Base-by-base conservation (phyloP, 1,139 yeast genomes). In the Tardiomyces digboiensis region DNA sequence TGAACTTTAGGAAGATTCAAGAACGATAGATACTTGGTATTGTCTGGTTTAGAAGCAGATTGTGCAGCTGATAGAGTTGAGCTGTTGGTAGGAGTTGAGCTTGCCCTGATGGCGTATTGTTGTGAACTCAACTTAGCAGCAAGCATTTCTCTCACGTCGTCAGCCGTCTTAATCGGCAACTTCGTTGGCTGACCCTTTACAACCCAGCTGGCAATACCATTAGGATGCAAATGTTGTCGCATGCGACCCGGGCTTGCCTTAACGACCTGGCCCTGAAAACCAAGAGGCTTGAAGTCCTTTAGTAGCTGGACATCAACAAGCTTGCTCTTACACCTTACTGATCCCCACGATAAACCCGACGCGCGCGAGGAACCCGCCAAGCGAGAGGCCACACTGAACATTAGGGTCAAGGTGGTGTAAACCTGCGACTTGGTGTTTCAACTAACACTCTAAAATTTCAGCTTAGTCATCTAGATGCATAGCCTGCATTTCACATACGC, bases 161-260 rank as follows among this genome's bases (percentile, higher is more conserved):
- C 59, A 49, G 58, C 59, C 46, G 72, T 70, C 14, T 78, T 82
- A 21, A 82, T 76, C 1, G 86, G 84, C 44, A 84, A 74, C 44
- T 71, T 69, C 40, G 86, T 82, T 7, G 75, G 73, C 47, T 72
- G 68, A 14, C 71, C 75, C 39, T 70, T 67, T 36, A 75, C 61
- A 26, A 83, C 71, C 58, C 83, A 84, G 36, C 77, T 75, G 2
- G 96, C 96, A 41, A 85, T 83, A 54, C 84, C 80, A 49, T 68
- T 58, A 42, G 76, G 75, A 56, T 87, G 87, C 46, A 88, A 72
- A 55, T 68, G 76, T 65, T 84, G 85, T 61, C 91, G 76, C 96
- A 88, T 88, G 48, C 76, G 71, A 16, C 91, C 85, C 29, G 95
- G 86, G 49, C 78, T 74, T n/a, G 87, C 96, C 37, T 74, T 67